A percentile compares a stretch with the other conserved stretches of the same genome.
phyloP scores from a whole-genome alignment of 163 green algal genomes.

The Trebouxiophyceae sp. region DNA sequence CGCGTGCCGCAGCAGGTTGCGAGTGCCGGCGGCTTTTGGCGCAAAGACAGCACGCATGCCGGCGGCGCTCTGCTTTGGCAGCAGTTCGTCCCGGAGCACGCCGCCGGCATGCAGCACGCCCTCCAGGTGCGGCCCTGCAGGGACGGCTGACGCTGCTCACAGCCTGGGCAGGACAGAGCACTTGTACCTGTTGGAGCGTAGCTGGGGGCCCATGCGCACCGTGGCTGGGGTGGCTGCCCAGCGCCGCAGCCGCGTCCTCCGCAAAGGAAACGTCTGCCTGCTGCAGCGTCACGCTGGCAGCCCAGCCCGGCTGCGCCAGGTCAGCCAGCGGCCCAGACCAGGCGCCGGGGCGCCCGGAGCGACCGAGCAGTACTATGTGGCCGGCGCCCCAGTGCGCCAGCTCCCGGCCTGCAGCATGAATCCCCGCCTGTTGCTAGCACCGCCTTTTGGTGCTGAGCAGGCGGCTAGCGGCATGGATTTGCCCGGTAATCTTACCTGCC shows the following conservation, averaged over 20 bases:
- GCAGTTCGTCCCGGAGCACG: constrained; percentile 59
- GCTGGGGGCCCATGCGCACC: too few species aligned
- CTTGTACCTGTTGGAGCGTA: too few species aligned
- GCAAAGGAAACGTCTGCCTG: constrained; percentile 27
- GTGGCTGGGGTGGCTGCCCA: not conserved
- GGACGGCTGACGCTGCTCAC: not conserved
- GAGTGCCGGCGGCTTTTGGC: constrained; percentile 3
- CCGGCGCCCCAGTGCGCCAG: constrained; percentile 11
- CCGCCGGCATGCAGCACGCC: constrained; percentile 62
- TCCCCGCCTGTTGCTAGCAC: too few species aligned
- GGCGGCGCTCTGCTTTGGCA: constrained; percentile 29
- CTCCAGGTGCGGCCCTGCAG: constrained; percentile 7
- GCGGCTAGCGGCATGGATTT: too few species aligned
- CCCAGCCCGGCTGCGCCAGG: constrained; percentile 12
- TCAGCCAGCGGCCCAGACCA: not conserved
- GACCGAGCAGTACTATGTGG: constrained; percentile 35
- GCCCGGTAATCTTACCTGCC: too few species aligned
- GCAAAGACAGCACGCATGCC: constrained; percentile 22
- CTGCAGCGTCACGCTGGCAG: constrained; percentile 9
- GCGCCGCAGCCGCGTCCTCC: constrained; percentile 11
- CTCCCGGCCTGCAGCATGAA: not conserved
- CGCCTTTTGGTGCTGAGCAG: too few species aligned
- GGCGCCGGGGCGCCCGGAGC: constrained; percentile 15
- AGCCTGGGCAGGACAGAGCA: not conserved
- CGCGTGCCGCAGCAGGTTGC: not conserved